phyloP scores from a whole-genome alignment of 805 yeast genomes.

The Candida patagonica region DNA sequence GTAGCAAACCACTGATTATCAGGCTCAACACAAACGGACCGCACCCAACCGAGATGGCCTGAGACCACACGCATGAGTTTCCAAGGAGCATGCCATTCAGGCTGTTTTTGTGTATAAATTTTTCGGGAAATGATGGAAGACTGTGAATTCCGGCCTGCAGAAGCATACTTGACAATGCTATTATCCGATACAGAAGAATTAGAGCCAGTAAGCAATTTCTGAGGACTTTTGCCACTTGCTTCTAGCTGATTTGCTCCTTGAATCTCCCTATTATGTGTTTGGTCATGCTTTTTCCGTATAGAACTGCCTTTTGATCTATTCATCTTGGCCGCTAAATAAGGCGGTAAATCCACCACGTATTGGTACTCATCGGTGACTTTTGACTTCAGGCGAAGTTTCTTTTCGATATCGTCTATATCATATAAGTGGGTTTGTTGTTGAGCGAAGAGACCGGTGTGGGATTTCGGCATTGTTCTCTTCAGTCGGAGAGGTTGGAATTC shows the following conservation, averaged over 20 bases:
- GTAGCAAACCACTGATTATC: constrained; percentile 86
- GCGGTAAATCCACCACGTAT: constrained; percentile 19
- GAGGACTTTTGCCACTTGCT: background rate
- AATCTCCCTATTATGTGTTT: constrained; percentile 10
- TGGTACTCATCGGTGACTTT: constrained; percentile 16
- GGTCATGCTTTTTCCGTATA: constrained; percentile 7
- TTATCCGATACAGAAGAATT: background rate
- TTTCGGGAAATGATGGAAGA: constrained; percentile 5
- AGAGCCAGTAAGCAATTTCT: background rate
- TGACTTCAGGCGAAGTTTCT: constrained; percentile 5
- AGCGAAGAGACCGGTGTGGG: no score
- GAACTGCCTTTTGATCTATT: constrained; percentile 2
- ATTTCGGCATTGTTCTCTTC: no score
- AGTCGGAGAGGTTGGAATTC: no score
- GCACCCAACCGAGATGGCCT: constrained; percentile 92
- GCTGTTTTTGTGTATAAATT: constrained; percentile 13
- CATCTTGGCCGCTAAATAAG: constrained; percentile 19
- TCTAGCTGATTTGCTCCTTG: background rate
- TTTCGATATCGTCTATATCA: background rate
- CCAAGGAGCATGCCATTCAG: constrained; percentile 57
- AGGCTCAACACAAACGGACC: constrained; percentile 75
- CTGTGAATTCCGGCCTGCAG: background rate
- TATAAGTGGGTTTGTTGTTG: no score
- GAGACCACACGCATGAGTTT: constrained; percentile 60
- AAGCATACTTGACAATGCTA: background rate